phyloP scores from a whole-genome alignment of 768 basidiomycete genomes.

The Auricularia sp. region DNA sequence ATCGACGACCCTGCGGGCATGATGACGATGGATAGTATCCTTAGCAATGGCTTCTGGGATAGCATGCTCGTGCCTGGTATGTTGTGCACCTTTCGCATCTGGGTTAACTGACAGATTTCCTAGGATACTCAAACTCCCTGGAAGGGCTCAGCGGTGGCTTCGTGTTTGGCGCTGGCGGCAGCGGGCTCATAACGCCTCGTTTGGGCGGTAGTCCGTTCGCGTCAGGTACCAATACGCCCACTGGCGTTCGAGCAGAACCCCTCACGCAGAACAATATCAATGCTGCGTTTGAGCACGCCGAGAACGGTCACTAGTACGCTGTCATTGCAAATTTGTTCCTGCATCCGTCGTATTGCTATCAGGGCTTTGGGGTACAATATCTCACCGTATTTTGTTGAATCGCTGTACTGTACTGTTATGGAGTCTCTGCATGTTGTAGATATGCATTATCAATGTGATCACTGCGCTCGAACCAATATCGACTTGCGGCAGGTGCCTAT shows the following conservation, averaged over 20 bases:
- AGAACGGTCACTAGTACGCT: not conserved
- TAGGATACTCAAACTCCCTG: slow-evolving; percentile 70
- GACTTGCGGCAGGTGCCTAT: not conserved
- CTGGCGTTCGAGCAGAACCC: slow-evolving; percentile 12
- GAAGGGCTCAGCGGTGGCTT: slow-evolving; percentile 81
- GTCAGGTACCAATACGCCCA: slow-evolving; percentile 35
- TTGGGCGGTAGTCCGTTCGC: slow-evolving; percentile 48
- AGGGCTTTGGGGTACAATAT: not conserved
- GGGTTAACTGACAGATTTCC: slow-evolving; percentile 3
- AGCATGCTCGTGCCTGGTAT: slow-evolving; percentile 75
- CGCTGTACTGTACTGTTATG: not conserved
- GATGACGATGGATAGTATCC: slow-evolving; percentile 75
- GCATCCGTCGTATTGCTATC: not conserved
- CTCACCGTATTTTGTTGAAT: not conserved
- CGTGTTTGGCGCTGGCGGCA: slow-evolving; percentile 74
- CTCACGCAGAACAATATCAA: slow-evolving; percentile 18
- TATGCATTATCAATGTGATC: not conserved
- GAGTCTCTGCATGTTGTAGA: not conserved
- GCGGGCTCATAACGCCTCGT: slow-evolving; percentile 70
- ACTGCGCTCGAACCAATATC: not conserved
- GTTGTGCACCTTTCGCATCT: slow-evolving; percentile 18
- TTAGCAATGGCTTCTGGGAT: slow-evolving; percentile 79
- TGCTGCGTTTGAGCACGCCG: slow-evolving; percentile 3
- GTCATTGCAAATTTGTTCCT: not conserved
- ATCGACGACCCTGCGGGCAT: slow-evolving; percentile 30